Evolutionary conservation across 495 filamentous ascomycete genomes (phyloP).

Genomic region (Penicillium riverlandense): DNA sequence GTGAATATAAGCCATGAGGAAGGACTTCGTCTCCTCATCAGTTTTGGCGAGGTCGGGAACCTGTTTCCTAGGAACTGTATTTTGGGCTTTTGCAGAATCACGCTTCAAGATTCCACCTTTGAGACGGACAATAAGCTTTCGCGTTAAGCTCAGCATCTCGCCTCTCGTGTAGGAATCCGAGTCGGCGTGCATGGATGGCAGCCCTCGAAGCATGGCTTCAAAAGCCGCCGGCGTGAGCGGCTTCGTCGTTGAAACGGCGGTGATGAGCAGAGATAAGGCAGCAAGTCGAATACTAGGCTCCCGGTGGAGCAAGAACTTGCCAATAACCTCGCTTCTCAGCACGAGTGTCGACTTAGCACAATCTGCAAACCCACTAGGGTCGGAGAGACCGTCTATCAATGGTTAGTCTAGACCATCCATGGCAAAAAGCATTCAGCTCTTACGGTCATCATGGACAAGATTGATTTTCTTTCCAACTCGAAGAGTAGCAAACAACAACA

Average conservation of each 20-base stretch:
- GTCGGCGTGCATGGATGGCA: conserved; percentile 68
- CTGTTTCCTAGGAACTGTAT: conserved; percentile 4
- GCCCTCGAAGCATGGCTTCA: conserved; percentile 47
- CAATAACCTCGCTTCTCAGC: conserved; percentile 35
- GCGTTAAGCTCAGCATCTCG: conserved; percentile 61
- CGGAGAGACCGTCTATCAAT: conserved; percentile 21
- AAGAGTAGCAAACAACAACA: conserved; percentile 60
- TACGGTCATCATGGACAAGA: conserved; percentile 66
- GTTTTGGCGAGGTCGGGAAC: conserved; percentile 12
- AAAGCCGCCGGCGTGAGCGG: conserved; percentile 57
- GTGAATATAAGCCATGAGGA: conserved; percentile 59
- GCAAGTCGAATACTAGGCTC: conserved; percentile 59
- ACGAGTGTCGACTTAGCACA: conserved; percentile 15
- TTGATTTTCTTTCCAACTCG: conserved; percentile 75
- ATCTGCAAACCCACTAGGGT: conserved; percentile 9
- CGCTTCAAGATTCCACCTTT: conserved; percentile 27
- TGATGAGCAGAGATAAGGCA: conserved; percentile 66
- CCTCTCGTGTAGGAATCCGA: conserved; percentile 77
- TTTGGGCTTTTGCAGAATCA: conserved; percentile 2
- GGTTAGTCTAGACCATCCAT: conserved; percentile 6
- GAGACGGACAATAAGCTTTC: conserved; percentile 60
- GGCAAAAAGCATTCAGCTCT: conserved; percentile 13
- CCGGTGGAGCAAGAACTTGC: conserved; percentile 54
- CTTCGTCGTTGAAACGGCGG: conserved; percentile 60
- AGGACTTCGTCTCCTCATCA: conserved; percentile 45